Base-by-base conservation (phyloP, 2,329 filamentous ascomycete species). In the Sporothrix protearum region DNA sequence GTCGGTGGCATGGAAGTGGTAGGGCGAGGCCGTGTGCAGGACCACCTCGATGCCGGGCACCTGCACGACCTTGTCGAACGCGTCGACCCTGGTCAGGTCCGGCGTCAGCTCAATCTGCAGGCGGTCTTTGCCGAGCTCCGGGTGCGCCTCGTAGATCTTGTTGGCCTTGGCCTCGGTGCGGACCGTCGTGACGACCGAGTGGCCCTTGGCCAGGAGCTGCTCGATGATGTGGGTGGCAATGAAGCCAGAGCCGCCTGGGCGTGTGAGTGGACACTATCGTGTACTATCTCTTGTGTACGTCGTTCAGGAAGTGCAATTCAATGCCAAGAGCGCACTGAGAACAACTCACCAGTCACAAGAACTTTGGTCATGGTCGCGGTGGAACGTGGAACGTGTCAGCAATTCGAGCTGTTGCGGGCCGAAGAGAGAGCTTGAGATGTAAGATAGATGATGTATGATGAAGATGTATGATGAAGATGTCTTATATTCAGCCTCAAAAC, bases 61-160 rank as follows among this genome's bases (percentile, higher is more conserved):
- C 78, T 82, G 79, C 73, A 85, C 82, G 0, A 86, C 88, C 76
- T 89, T 84, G 76, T 92, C 89, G 78, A 97, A 97, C 71, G 93
- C 93, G 71, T 86, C 85, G 57, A 88, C 85, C 77, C 89, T 80
- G 3, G 92, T 91, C 75, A 97, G 92, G 78, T 97, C 93, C 22
- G 90, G 88, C 30, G 96, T 92, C 75, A 96, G 89, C 71, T 79
- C 82, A 14, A 86, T 81, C 42, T 80, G 76, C 22, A 89, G 84
- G 42, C 82, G 81, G 16, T 83, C 81, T 59, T 77, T 76, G 72
- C 76, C 77, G 72, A 82, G 77, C 25, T 79, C 78, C 1, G 84
- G 80, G 77, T 87, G 82, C 10, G 85, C 83, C 68, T 81, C 80
- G 63, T 83, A 83, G 73, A 89, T 85, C 75, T 82, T 82, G 59